phyloP scores from a whole-genome alignment of 179 eudicot genomes.

The Gypsophila paniculata region DNA sequence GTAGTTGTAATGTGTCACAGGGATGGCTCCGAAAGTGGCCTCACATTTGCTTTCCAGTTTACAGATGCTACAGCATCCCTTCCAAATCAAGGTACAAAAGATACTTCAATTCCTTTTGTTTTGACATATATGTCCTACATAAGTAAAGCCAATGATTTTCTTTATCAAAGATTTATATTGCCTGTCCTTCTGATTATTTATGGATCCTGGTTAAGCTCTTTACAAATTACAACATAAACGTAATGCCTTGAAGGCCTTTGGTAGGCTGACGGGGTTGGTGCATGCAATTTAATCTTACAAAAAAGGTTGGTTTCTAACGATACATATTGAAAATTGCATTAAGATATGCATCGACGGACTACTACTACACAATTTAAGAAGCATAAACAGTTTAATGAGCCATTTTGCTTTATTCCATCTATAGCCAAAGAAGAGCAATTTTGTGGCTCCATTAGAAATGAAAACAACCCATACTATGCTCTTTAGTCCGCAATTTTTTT shows the following conservation, averaged over 20 bases:
- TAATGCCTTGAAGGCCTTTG: not conserved
- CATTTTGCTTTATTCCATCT: not conserved
- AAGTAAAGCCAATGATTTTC: not conserved
- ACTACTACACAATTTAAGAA: not conserved
- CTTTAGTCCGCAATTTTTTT: too few species aligned
- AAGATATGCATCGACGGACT: not conserved
- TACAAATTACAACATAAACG: not conserved
- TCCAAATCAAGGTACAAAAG: conserved; percentile 74
- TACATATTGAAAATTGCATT: not conserved
- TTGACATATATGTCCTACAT: conserved; percentile 7
- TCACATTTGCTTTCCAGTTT: conserved; percentile 91
- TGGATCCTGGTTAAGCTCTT: not conserved
- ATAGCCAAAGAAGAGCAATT: not conserved
- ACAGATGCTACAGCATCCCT: conserved; percentile 68
- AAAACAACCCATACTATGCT: too few species aligned
- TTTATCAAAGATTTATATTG: not conserved
- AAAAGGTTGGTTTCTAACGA: not conserved
- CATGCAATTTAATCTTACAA: not conserved
- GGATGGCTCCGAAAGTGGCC: conserved; percentile 84
- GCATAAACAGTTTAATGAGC: not conserved
- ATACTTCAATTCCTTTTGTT: conserved; percentile 6
- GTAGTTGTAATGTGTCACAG: conserved; percentile 34
- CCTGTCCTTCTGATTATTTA: not conserved
- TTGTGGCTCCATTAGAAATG: not conserved
- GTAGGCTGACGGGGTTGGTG: not conserved